Percentiles rank a stretch among this genome's conserved stretches.
Evolutionary conservation across 140 eudicot genomes (phyloP).

Genomic region (Ambrosia hybrid): DNA sequence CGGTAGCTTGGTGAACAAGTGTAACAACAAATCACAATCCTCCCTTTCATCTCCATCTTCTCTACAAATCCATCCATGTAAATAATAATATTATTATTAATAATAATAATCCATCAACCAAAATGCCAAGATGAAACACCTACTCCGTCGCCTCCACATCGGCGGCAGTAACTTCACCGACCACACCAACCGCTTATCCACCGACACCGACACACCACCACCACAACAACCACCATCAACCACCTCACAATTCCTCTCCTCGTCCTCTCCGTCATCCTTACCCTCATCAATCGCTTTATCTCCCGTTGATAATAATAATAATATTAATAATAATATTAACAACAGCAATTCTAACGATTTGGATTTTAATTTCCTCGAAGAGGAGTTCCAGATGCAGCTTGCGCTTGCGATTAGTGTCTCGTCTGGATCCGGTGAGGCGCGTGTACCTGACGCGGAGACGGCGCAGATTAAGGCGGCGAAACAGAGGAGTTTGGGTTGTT

Average conservation of each 20-base stretch:
- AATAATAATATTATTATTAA: too few relatives aligned
- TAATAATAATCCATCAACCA: slow-evolving; percentile 14
- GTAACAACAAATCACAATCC: slow-evolving; percentile 24
- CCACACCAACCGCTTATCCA: slow-evolving; percentile 38
- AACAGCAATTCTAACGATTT: slow-evolving; percentile 20
- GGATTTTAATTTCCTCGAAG: slow-evolving; percentile 71
- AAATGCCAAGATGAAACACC: slow-evolving; percentile 88
- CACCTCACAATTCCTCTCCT: too few relatives aligned
- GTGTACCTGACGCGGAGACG: slow-evolving; percentile 65
- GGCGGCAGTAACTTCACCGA: slow-evolving; percentile 66
- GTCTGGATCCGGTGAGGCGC: slow-evolving; percentile 51
- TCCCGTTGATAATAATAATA: neutral
- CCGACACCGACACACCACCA: too few relatives aligned
- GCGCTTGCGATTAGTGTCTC: slow-evolving; percentile 95
- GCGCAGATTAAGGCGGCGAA: slow-evolving; percentile 67
- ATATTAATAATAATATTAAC: neutral
- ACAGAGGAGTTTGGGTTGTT: slow-evolving; percentile 44
- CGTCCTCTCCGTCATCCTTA: too few relatives aligned
- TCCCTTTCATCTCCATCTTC: neutral
- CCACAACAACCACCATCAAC: too few relatives aligned
- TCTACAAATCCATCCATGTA: too few relatives aligned
- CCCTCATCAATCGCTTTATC: slow-evolving; percentile 22
- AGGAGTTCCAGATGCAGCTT: slow-evolving; percentile 91
- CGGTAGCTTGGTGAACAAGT: slow-evolving; percentile 42
- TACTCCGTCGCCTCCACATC: slow-evolving; percentile 87